Conservation (phyloP, 2,329 filamentous ascomycete species). For the Cordyceps sp. region DNA sequence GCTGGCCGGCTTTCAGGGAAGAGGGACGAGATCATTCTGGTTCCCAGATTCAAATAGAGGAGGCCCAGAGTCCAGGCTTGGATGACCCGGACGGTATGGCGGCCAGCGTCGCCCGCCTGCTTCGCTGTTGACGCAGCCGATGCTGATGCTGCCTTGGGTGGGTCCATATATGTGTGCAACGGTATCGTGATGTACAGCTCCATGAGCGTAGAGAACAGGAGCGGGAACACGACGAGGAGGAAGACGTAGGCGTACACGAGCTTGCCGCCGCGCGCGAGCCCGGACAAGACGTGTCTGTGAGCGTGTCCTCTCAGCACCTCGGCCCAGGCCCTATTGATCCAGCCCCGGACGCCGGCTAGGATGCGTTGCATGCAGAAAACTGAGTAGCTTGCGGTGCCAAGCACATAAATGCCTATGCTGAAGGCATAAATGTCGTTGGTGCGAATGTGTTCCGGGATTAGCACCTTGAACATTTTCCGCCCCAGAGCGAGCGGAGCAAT, state of each 20-base stretch:
- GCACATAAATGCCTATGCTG: conserved; percentile 70
- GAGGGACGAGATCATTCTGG: conserved; percentile 50
- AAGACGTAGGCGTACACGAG: conserved; percentile 62
- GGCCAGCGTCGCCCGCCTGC: conserved; percentile 10
- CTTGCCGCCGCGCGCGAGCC: conserved; percentile 17
- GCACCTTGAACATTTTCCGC: conserved; percentile 54
- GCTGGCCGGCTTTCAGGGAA: conserved; percentile 56
- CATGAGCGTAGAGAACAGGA: conserved; percentile 61
- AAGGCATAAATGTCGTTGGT: conserved; percentile 97
- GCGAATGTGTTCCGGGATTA: conserved; percentile 54
- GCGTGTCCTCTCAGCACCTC: conserved; percentile 8
- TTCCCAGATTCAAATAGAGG: conserved; percentile 69
- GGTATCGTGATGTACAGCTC: conserved; percentile 85
- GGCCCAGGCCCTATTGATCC: conserved; percentile 8
- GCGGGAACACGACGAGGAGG: conserved; percentile 64
- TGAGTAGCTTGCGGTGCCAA: conserved; percentile 52
- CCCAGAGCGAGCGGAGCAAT: conserved; percentile 78
- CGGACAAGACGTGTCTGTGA: conserved; percentile 9
- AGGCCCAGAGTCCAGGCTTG: conserved; percentile 91
- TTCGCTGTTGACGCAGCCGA: conserved; percentile 10
- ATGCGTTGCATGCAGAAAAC: conserved; percentile 32
- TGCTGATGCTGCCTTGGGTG: conserved; percentile 13
- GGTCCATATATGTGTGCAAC: conserved; percentile 59
- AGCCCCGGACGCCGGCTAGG: conserved; percentile 14
- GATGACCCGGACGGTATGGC: conserved; percentile 68